Conservation (phyloP, 2,329 filamentous ascomycete species). For the Ophiostoma quercus region DNA sequence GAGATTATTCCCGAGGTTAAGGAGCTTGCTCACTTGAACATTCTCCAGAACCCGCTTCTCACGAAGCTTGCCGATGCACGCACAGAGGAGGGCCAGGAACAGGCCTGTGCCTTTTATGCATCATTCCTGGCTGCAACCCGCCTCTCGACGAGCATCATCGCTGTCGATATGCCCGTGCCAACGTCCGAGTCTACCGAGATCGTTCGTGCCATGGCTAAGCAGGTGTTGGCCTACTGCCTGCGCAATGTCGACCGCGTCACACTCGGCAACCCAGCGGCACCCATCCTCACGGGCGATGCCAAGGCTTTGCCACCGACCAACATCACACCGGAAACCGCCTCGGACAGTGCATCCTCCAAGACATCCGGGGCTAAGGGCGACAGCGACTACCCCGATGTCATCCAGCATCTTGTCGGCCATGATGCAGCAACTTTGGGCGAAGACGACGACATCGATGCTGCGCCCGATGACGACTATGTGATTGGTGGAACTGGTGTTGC, state of each 20-base stretch:
- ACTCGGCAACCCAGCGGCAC: constrained; percentile 41
- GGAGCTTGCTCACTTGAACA: constrained; percentile 76
- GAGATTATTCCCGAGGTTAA: constrained; percentile 83
- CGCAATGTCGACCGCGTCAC: constrained; percentile 81
- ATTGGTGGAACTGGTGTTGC: constrained; percentile 93
- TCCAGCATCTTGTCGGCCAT: constrained; percentile 80
- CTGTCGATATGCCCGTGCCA: constrained; percentile 87
- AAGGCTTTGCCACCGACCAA: constrained; percentile 24
- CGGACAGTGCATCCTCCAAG: constrained; percentile 13
- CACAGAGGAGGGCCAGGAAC: constrained; percentile 77
- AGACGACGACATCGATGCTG: constrained; percentile 60
- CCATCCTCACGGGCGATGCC: constrained; percentile 41
- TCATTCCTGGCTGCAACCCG: constrained; percentile 84
- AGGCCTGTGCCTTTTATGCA: constrained; percentile 88
- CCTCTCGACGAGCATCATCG: constrained; percentile 76
- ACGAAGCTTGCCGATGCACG: constrained; percentile 66
- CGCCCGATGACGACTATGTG: constrained; percentile 89
- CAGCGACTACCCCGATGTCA: constrained; percentile 66
- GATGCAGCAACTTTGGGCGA: constrained; percentile 47
- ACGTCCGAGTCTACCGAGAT: constrained; percentile 77
- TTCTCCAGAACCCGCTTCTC: constrained; percentile 75
- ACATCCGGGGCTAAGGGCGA: constrained; percentile 32
- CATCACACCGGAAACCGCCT: constrained; percentile 27
- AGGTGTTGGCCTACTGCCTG: constrained; percentile 90
- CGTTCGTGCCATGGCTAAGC: constrained; percentile 84